These are phyloP conservation scores for Aspergillus baeticus DNA, from an alignment of 495 filamentous ascomycete genomes.

Conservation along the genomic window DNA sequence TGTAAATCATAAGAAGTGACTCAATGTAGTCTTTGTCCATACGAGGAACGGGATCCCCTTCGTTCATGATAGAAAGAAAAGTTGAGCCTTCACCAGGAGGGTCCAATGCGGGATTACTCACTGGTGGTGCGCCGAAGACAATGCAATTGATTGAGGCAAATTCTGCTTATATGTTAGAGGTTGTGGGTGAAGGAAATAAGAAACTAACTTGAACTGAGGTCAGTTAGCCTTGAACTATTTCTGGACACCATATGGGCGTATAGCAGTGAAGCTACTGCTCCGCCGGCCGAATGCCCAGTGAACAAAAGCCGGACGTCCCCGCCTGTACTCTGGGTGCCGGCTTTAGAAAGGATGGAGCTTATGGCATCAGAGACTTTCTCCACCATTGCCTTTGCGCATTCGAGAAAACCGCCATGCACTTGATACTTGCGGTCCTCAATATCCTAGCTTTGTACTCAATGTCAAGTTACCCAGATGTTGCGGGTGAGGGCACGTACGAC, in stretches of 20 bases:
- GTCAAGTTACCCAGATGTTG: neutral
- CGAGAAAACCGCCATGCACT: constrained; percentile 8
- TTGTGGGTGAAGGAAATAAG: neutral
- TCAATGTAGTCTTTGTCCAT: constrained; percentile 73
- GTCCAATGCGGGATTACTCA: constrained; percentile 61
- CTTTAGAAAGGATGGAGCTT: neutral
- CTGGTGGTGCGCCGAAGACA: constrained; percentile 72
- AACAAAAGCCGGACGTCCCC: constrained; percentile 53
- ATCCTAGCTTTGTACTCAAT: neutral
- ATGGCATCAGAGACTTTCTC: constrained; percentile 8
- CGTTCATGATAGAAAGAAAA: constrained; percentile 77
- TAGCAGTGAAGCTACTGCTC: constrained; percentile 73
- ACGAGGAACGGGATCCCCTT: constrained; percentile 76
- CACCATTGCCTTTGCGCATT: constrained; percentile 8
- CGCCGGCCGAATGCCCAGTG: constrained; percentile 81
- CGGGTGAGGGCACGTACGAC: neutral
- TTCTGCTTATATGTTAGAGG: neutral
- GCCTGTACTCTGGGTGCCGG: neutral
- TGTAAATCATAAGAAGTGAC: constrained; percentile 68
- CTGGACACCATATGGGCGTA: constrained; percentile 70
- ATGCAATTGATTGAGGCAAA: constrained; percentile 64
- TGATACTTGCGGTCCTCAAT: neutral
- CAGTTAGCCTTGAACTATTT: neutral
- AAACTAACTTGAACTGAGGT: neutral
- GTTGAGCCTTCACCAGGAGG: constrained; percentile 54